Evolutionary conservation across 768 basidiomycete genomes (phyloP), one percentile per base, ranked within the genome.

Genomic region (Chalciporus piperatus): DNA sequence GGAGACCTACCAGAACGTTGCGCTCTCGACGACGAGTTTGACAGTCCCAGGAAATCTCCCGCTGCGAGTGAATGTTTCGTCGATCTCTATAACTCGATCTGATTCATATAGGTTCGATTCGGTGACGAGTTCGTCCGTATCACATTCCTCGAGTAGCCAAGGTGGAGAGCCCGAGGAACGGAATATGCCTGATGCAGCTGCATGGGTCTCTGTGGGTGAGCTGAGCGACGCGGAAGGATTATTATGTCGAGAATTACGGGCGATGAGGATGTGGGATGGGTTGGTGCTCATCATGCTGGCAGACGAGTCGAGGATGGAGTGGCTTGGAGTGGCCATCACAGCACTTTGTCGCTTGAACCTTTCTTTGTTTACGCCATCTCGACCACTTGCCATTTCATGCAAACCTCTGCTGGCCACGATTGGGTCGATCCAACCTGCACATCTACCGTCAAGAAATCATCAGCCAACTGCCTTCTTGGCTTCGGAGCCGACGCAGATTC

Each of bases 261-360:
- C 91, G 56, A 93, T 92, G 64, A 93, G 86, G 57, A 92, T 88
- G 65, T 92, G 89, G 8, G 90, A 85, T 1, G 90, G 90, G 65
- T 92, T 87, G 54, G 65, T 65, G 47, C 62, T 67, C 39, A 65
- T 45, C 54, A 41, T 63, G 39, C 22, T 45, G 30, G 38, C 22
- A 32, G 6, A 12, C 28, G 37, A 37, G 35, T 37, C 7, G 16
- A 16, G 5, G 12, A 33, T 32, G 32, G 32, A 37, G 35, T 37
- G 14, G 35, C 33, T 7, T 35, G 1, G 33, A 35, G 41, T 41
- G 30, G 33, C n/a, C 39, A 30, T 17, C 30, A 13, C 4, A 23
- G 30, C 30, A 6, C 30, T 13, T 45, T 17, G 17, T 44, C 37
- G 41, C 50, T 45, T 44, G 28, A 22, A 46, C 41, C 22, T 13